Percentiles rank a stretch among this genome's conserved stretches.
Conservation (phyloP, 2,329 filamentous ascomycete species). For the Epichloe festucae region DNA sequence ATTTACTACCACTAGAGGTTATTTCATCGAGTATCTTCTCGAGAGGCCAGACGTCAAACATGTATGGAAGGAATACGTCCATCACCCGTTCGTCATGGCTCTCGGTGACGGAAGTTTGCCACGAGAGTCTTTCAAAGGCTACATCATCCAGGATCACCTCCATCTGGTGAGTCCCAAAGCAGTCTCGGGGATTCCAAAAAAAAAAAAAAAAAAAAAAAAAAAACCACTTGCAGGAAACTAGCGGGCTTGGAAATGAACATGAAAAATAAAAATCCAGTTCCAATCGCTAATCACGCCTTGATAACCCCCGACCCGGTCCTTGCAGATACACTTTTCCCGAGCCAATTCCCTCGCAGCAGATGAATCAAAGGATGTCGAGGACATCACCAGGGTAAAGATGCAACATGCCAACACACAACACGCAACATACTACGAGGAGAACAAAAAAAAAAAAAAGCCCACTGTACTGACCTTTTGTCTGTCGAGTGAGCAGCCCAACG, state of each 20-base stretch:
- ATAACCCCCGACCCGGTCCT: too few relatives aligned
- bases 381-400: slow-evolving; percentile 50
- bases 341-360: slow-evolving; percentile 78
- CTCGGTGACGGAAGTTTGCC: slow-evolving; percentile 67
- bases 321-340: slow-evolving; percentile 69
- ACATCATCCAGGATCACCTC: slow-evolving; percentile 84
- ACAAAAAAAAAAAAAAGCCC: not conserved
- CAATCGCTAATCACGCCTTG: too few relatives aligned
- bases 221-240: too few relatives aligned
- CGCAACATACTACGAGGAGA: not conserved
- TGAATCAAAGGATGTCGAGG: slow-evolving; percentile 62
- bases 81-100: slow-evolving; percentile 70
- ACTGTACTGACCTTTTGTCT: not conserved
- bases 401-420: not conserved
- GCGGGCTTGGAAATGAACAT: too few relatives aligned
- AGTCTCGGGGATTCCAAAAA: too few relatives aligned
- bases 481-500: slow-evolving; percentile 16
- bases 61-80: slow-evolving; percentile 63
- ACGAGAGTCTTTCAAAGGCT: slow-evolving; percentile 68
- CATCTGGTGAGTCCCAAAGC: slow-evolving; percentile 50
- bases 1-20: slow-evolving; percentile 36
- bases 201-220: too few relatives aligned
- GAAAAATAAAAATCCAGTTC: too few relatives aligned
- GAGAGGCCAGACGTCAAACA: slow-evolving; percentile 58
- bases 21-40: slow-evolving; percentile 74